Base-by-base conservation (phyloP, 164 flowering plant species). In the Tinospora cordifolia region DNA sequence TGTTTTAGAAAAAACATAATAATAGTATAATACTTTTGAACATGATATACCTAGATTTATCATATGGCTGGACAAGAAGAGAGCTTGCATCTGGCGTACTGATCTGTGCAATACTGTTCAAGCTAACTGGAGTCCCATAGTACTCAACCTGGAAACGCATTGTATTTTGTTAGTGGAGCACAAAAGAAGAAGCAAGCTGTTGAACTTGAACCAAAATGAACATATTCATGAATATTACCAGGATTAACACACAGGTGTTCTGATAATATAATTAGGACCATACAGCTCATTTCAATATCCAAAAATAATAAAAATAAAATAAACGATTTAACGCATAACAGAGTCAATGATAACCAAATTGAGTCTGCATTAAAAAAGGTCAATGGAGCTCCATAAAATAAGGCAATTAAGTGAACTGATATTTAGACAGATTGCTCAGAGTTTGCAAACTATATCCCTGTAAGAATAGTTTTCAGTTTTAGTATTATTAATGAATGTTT, bases 71-170 rank as follows among this genome's bases (percentile, higher is more conserved):
- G 72, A 92, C 77, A 81, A 94, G 75, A 67, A 94, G 78, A 73
- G 99, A 94, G 77, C 88, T 87, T 70, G 87, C 75, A 81, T 94
- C 97, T 58, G 97, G 97, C 40, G 90, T 84, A 77, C 89, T 90
- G 67, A 94, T 90, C 77, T 94, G 97, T 67, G 97, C 99, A 63
- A 94, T 90, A 79, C 88, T 89, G 80, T 92, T 90, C 85, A 94
- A 83, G 82, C 83, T 81, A 68, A 88, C 92, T 59, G 97, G 97
- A 72, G 82, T 85, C 73, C 97, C 99, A 80, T 92, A 92, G 70
- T 92, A 94, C 66, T 94, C 99, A 63, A 94, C 93, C 99, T 94
- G 70, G 34, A 73, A 67, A 21, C 22, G 8, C 22, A 22, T 15
- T 51, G 26, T 27, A 47, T 63, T 11, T 1, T 1, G 27, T 4